Evolutionary conservation across 73 alveolate genomes (phyloP).

Genomic region (Paramecium pentaurelia): DNA sequence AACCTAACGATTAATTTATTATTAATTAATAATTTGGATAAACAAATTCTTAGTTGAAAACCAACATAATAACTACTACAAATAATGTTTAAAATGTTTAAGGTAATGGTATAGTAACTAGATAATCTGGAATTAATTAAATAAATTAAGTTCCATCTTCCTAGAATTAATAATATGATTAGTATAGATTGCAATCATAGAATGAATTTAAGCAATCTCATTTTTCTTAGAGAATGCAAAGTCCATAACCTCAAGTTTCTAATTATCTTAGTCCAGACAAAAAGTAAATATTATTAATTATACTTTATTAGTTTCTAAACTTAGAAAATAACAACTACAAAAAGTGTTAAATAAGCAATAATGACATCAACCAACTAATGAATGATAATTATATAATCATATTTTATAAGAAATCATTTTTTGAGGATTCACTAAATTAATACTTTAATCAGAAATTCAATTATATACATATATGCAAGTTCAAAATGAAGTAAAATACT

Average conservation of each 20-base stretch:
- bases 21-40: not conserved
- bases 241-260: not conserved
- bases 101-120: not conserved
- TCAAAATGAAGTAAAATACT: too few species aligned
- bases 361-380: not conserved
- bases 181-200: not conserved
- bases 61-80: not conserved
- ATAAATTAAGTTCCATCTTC: not conserved
- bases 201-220: not conserved
- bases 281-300: not conserved
- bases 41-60: not conserved
- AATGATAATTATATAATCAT: not conserved
- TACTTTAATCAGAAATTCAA: too few species aligned
- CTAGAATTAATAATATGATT: not conserved
- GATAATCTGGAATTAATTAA: not conserved
- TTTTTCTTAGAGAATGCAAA: not conserved
- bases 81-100: not conserved
- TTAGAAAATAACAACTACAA: not conserved
- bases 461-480: too few species aligned
- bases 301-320: not conserved
- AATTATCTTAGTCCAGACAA: slow-evolving; percentile 23
- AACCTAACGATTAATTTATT: not conserved
- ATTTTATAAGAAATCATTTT: not conserved
- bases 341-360: slow-evolving; percentile 29
- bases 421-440: too few species aligned